Evolutionary conservation across 1,139 yeast genomes (phyloP), one percentile per base, ranked within the genome.

Genomic region (Suzukiozyma palmioleophila): DNA sequence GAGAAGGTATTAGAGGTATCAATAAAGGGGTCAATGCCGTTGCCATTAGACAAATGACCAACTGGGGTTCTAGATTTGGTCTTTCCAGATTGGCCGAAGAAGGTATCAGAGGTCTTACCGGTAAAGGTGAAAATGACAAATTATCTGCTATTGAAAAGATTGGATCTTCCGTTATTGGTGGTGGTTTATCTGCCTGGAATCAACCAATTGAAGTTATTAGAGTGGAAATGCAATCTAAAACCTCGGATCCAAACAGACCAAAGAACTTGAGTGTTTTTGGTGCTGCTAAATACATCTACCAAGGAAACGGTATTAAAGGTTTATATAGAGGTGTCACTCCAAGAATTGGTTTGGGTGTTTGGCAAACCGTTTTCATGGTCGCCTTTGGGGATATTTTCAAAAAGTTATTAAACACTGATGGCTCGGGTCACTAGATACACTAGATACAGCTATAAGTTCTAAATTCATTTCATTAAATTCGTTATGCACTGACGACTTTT

Each of bases 21-120:
- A 92, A 92, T 67, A 89, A 85, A 69, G 98, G 98, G 60, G 98
- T 92, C 46, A 92, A 92, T 59, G 98, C 98, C n/a, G 97, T 92
- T 45, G 97, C 98, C 26, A 85, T 92, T 53, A 84, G 98, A 68
- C 98, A 92, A 64, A 85, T 89, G 85, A 90, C 97, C 52, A 92
- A 92, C 66, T 92, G 98, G 98, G 98, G 98, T 39, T 88, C 97
- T 24, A 77, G 98, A 60, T 90, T 90, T 59, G 98, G 97, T 29
- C 74, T 92, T 37, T 77, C 96, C 13, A 79, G 98, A 59, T 75
- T 90, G 57, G 95, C 96, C 21, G 98, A 92, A 69, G 95, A 86
- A 52, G 73, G 68, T 8, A 88, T 92, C 54, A 81, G 88, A 57
- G 73, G 68, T 36, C 41, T 74, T 16, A 75, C 81, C 24, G 81